Percentiles rank a stretch among this genome's conserved stretches.
Evolutionary conservation across 2,329 filamentous ascomycete species (phyloP).

Genomic region (Colletotrichum cereale): DNA sequence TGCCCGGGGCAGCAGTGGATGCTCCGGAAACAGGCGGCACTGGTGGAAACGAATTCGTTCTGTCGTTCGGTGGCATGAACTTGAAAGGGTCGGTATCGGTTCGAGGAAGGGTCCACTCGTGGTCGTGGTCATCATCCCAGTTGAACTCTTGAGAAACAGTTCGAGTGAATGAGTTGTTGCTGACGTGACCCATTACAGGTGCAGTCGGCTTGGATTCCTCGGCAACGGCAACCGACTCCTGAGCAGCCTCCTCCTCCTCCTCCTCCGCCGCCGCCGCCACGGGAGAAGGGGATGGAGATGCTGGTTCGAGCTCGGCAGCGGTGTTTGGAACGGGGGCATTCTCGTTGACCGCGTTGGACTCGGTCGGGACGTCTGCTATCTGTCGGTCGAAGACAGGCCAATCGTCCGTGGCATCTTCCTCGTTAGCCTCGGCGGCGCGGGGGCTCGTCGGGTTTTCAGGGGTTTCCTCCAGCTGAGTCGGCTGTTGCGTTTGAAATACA

Average conservation of each 20-base stretch:
- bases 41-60: conserved; percentile 73
- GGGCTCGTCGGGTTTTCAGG: neutral
- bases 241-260: neutral
- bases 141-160: conserved; percentile 73
- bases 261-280: neutral
- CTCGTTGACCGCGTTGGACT: conserved; percentile 3
- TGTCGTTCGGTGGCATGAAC: conserved; percentile 68
- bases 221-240: neutral
- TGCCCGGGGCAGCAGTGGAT: conserved; percentile 11
- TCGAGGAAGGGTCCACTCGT: conserved; percentile 67
- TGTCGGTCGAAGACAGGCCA: conserved; percentile 44
- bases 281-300: neutral
- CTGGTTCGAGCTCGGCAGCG: neutral
- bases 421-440: conserved; percentile 23
- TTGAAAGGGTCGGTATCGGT: conserved; percentile 70
- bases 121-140: conserved; percentile 69
- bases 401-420: conserved; percentile 41
- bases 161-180: conserved; percentile 72
- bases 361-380: neutral
- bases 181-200: conserved; percentile 57
- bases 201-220: conserved; percentile 29
- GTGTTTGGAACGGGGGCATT: neutral
- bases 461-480: neutral
- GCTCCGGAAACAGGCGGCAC: conserved; percentile 58
- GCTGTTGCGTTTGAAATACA: neutral